Evolutionary conservation across 495 filamentous ascomycete species (phyloP), one percentile per base, ranked within the genome.

Genomic region (Clavariopsis aquatica): DNA sequence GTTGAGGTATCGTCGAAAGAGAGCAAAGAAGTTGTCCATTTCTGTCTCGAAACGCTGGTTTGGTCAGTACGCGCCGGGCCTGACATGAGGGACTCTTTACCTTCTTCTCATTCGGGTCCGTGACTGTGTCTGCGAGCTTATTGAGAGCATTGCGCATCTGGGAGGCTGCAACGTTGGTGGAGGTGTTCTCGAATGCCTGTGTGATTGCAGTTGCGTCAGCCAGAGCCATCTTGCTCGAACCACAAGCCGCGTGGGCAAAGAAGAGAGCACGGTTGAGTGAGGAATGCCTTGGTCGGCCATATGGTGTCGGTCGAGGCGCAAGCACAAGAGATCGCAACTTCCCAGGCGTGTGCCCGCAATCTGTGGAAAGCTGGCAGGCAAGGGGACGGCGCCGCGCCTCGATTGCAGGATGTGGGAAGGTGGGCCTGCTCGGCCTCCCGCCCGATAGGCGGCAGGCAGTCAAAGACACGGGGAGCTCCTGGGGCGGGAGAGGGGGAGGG

Each of bases 1-100:
- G 72, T 96, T 96, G 52, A 99, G 83, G 76, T 96, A 99, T 75
- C 94, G 84, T 64, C 95, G 89, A 87, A 99, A 99, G 68, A 99
- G 89, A 55, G 91, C 88, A 74, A 93, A 99, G 84, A 99, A 99
- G 87, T 99, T 99, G 85, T 99, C 94, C 91, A 96, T 98, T 80
- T 99, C 94, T 15, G 92, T 93, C 80, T 98, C 94, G 78, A 97
- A 99, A 47, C 88, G 78, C 88, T 78, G 53, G 51, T 17, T 8
- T 8, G 38, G 38, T 43, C 15, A 43, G 6, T 7, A n/a, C 38
- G 38, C 6, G 4, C 12, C 9, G 38, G 38, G 8, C 8, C 3
- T 43, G 38, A 2, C 52, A 36, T 38, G 22, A 36, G 28, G 22
- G 1, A 0, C 22, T 49, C 49, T 78, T 61, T 79, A 86, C 87